phyloP scores from a whole-genome alignment of 305 asterid species.

The Coffea humblotiana region DNA sequence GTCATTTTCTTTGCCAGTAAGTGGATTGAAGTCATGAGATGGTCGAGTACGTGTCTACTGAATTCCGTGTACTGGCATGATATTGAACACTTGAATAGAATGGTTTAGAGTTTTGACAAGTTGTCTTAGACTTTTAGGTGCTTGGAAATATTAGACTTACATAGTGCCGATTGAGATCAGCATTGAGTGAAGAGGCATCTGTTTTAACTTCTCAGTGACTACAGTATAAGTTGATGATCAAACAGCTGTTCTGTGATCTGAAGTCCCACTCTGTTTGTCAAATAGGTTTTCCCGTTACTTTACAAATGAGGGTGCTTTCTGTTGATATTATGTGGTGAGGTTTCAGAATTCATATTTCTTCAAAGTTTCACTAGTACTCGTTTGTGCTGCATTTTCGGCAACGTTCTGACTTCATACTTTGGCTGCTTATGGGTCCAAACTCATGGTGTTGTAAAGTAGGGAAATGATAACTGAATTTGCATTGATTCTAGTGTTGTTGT shows the following conservation, averaged over 20 bases:
- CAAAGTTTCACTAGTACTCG: neutral
- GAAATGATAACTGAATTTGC: conserved; percentile 1
- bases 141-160: neutral
- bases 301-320: neutral
- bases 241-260: neutral
- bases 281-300: neutral
- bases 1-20: neutral
- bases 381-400: neutral
- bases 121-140: neutral
- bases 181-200: neutral
- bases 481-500: neutral
- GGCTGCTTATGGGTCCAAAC: neutral
- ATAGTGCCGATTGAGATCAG: neutral
- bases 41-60: neutral
- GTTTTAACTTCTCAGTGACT: neutral
- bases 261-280: neutral
- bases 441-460: neutral
- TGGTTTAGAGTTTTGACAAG: neutral
- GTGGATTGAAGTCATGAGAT: neutral
- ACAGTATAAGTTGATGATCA: neutral
- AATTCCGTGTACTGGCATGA: neutral
- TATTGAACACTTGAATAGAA: neutral
- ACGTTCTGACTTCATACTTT: neutral
- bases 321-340: neutral
- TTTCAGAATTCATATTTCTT: neutral